Percentiles rank a stretch among this genome's conserved stretches.
phyloP scores from a whole-genome alignment of 352 stramenopile species.

The Phytopythium delawarense region DNA sequence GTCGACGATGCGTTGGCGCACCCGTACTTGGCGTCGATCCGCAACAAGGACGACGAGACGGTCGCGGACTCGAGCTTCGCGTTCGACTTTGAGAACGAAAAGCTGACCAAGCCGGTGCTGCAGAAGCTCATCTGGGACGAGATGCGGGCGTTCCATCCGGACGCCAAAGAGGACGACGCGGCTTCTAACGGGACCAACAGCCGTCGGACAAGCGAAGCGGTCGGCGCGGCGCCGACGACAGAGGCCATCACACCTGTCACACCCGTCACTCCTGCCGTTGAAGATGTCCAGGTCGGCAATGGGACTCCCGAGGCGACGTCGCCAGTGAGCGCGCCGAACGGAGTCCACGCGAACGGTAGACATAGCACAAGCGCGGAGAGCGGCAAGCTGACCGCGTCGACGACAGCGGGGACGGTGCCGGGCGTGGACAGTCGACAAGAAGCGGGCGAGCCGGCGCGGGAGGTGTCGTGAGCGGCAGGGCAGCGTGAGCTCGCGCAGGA shows the following conservation, averaged over 20 bases:
- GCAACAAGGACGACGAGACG: constrained; percentile 88
- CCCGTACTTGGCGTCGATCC: constrained; percentile 86
- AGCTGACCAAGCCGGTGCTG: constrained; percentile 76
- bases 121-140: constrained; percentile 86
- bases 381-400: constrained; percentile 11
- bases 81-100: constrained; percentile 87
- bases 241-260: constrained; percentile 33
- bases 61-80: constrained; percentile 62
- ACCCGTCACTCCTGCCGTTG: constrained; percentile 12
- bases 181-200: neutral
- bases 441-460: constrained; percentile 38
- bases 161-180: constrained; percentile 33
- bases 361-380: constrained; percentile 19
- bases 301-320: constrained; percentile 3
- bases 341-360: constrained; percentile 5
- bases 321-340: constrained; percentile 5
- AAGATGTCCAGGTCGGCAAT: neutral
- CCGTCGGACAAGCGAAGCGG: constrained; percentile 11
- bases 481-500: neutral
- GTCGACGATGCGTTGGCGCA: constrained; percentile 91
- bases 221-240: constrained; percentile 18
- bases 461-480: constrained; percentile 17
- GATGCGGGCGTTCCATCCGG: constrained; percentile 74
- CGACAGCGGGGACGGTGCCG: constrained; percentile 10
- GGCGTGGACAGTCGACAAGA: constrained; percentile 32